Conservation (phyloP, 2,329 filamentous ascomycete species). For the Apiospora phragmitis region DNA sequence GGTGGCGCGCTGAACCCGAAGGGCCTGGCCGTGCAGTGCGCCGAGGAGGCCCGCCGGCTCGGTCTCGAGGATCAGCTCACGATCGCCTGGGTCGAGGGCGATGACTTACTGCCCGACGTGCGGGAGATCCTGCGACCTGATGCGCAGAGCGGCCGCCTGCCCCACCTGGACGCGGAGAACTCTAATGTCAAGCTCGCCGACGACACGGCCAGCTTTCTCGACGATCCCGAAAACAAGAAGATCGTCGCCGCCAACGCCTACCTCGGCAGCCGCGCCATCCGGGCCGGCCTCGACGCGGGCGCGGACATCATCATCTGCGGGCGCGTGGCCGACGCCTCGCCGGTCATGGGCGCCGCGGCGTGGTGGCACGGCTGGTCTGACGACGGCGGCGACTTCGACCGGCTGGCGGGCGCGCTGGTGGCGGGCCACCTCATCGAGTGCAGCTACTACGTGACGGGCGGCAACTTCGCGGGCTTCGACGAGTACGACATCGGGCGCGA, state of each 20-base stretch:
- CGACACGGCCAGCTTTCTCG: constrained; percentile 35
- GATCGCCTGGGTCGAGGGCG: constrained; percentile 31
- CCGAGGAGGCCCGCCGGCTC: constrained; percentile 40
- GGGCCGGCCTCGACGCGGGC: constrained; percentile 40
- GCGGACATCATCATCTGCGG: constrained; percentile 52
- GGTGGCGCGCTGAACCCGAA: constrained; percentile 54
- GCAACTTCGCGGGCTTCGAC: constrained; percentile 54
- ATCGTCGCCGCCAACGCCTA: constrained; percentile 49
- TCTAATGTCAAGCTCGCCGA: constrained; percentile 39
- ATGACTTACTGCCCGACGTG: constrained; percentile 35
- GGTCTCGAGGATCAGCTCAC: constrained; percentile 20
- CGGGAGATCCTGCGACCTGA: constrained; percentile 21
- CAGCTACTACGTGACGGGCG: constrained; percentile 53
- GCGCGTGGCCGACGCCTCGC: constrained; percentile 49
- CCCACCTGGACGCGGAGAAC: constrained; percentile 34
- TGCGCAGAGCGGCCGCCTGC: constrained; percentile 25
- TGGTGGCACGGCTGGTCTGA: constrained; percentile 56
- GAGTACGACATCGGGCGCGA: constrained; percentile 32
- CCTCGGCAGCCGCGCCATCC: constrained; percentile 50
- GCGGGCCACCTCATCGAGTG: constrained; percentile 58
- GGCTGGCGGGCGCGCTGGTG: constrained; percentile 50
- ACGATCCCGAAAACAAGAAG: constrained; percentile 30
- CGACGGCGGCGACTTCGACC: constrained; percentile 44
- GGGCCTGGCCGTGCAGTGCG: constrained; percentile 52
- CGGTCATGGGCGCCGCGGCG: constrained; percentile 55